Evolutionary conservation across 345 rosid species (phyloP), one percentile per base, ranked within the genome.

Genomic region (Streptanthus diversifolius): DNA sequence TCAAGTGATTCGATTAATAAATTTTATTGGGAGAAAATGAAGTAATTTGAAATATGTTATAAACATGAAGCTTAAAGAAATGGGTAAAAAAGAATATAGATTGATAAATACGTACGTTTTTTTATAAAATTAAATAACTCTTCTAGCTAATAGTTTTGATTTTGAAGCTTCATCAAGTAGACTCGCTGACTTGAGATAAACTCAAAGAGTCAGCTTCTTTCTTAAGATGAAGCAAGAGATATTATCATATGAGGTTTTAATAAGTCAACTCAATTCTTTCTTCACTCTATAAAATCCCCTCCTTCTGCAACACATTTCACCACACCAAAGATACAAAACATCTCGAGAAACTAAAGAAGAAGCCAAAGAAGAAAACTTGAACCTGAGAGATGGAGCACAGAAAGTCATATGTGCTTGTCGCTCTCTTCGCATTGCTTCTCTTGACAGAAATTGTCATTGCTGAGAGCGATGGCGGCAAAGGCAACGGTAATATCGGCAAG

Each of bases 351-450:
- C 36, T 30, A 51, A 65, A 77, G 18, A 45, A 36, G 18, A 64
- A 73, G 73, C 76, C 63, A 37, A 35, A 48, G 9, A 32, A 33
- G 53, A 48, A 71, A 52, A 63, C 40, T 64, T 58, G n/a, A 27
- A 44, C 11, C 56, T 54, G 53, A 45, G 30, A 70, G 5, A 78
- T 78, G 81, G 81, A 61, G 70, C 52, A 9, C 80, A 70, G 59
- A 52, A 59, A 56, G 78, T 56, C 80, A 27, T 76, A 76, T 30
- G 80, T 70, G 76, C 72, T 76, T 13, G 76, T 70, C 10, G 75
- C 80, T 29, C 18, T 84, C 63, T 72, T 85, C 27, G 68, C 80
- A 35, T 43, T 84, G 52, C 36, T 88, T 35, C 51, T 86, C 15
- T 74, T 77, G 59, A 72, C 69, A 3, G 85, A 80, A 13, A 48